These are phyloP conservation scores for Mucor velutinosus DNA, from an alignment of 371 early-diverging fungal species.

Conservation along the genomic window DNA sequence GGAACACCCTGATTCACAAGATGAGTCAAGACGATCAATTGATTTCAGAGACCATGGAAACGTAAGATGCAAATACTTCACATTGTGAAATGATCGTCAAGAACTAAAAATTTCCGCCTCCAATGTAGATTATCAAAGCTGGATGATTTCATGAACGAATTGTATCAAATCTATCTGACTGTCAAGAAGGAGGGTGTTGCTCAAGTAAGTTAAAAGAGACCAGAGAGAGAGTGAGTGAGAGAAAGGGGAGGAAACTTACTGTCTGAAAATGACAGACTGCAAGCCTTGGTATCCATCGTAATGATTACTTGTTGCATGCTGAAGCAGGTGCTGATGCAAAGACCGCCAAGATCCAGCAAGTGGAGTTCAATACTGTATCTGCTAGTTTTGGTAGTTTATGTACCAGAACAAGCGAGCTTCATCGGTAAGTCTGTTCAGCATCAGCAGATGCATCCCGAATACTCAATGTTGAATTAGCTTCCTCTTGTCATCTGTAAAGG, in stretches of 20 bases:
- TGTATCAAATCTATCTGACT: conserved; percentile 78
- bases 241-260: neutral
- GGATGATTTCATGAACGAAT: conserved; percentile 81
- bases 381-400: conserved; percentile 91
- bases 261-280: conserved; percentile 48
- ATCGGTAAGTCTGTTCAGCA: conserved; percentile 56
- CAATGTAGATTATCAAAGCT: conserved; percentile 67
- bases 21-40: conserved; percentile 80
- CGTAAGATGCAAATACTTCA: conserved; percentile 44
- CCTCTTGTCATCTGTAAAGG: conserved; percentile 57
- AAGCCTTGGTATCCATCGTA: conserved; percentile 86
- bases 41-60: conserved; percentile 71
- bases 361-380: conserved; percentile 97
- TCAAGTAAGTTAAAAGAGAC: conserved; percentile 50
- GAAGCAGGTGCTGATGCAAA: conserved; percentile 42
- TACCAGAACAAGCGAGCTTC: conserved; percentile 73
- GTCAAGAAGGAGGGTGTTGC: conserved; percentile 62
- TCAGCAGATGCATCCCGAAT: neutral
- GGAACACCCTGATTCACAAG: conserved; percentile 81
- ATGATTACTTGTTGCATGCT: conserved; percentile 91
- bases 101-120: neutral
- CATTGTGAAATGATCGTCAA: neutral
- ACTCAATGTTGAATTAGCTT: conserved; percentile 42
- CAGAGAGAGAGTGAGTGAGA: neutral
- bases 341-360: conserved; percentile 77